These are phyloP conservation scores for Alternaria hordeiaustralica DNA, from an alignment of 2,329 filamentous ascomycete genomes.

Conservation along the genomic window DNA sequence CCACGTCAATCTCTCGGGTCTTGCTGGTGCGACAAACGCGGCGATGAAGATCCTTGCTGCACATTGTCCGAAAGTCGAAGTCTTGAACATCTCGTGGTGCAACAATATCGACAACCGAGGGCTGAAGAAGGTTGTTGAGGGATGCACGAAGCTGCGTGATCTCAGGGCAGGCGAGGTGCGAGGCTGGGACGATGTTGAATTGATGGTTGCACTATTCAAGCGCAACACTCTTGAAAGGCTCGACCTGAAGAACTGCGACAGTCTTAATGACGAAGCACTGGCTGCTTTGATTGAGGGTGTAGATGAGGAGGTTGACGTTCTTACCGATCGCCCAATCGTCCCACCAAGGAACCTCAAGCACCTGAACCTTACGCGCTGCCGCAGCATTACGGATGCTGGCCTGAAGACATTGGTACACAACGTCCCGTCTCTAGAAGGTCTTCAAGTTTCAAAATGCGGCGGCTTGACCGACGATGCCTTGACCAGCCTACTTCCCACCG, in stretches of 20 bases:
- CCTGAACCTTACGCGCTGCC: conserved; percentile 82
- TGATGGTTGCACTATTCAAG: conserved; percentile 77
- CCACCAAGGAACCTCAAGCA: conserved; percentile 80
- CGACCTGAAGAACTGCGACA: conserved; percentile 78
- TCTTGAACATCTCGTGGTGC: conserved; percentile 93
- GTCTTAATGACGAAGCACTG: conserved; percentile 77
- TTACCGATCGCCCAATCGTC: conserved; percentile 78
- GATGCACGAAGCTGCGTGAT: conserved; percentile 76
- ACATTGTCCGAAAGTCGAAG: conserved; percentile 80
- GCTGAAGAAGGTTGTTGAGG: conserved; percentile 73
- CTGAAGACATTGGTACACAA: conserved; percentile 75
- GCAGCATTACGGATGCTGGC: conserved; percentile 73
- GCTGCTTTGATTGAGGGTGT: conserved; percentile 76
- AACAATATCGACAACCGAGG: conserved; percentile 81
- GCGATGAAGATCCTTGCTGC: conserved; percentile 86
- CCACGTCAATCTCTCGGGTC: conserved; percentile 85
- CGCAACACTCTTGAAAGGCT: conserved; percentile 85
- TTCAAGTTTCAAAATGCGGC: conserved; percentile 82
- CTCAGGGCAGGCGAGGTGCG: conserved; percentile 81
- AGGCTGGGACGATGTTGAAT: conserved; percentile 76
- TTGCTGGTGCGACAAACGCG: conserved; percentile 79
- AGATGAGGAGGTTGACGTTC: conserved; percentile 78
- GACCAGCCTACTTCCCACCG: conserved; percentile 73
- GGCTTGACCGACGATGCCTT: conserved; percentile 76
- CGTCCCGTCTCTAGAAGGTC: conserved; percentile 78